Evolutionary conservation across 768 basidiomycete genomes (phyloP).

Genomic region (Xerocomus spinulosus): DNA sequence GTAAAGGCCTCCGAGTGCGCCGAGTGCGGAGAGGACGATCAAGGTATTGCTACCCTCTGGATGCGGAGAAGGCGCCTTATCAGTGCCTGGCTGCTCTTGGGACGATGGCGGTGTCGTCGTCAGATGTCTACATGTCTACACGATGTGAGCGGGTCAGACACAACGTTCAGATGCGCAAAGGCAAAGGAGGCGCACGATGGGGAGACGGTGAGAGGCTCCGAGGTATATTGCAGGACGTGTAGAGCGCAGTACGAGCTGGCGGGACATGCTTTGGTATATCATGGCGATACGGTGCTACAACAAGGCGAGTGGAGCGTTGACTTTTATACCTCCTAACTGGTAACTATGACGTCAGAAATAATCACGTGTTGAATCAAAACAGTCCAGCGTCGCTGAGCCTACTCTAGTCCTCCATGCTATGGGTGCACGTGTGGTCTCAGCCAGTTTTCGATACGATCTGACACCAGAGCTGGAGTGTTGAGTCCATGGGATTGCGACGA

Average conservation of each 20-base stretch:
- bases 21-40: conserved; percentile 30
- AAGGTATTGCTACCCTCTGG: conserved; percentile 23
- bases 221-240: conserved; percentile 13
- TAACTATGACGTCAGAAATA: background rate
- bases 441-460: no score
- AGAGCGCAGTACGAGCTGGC: conserved; percentile 8
- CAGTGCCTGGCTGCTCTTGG: conserved; percentile 3
- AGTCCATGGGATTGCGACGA: no score
- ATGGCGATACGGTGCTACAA: background rate
- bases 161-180: background rate
- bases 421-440: no score
- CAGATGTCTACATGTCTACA: conserved; percentile 11
- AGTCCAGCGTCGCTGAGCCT: no score
- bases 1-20: conserved; percentile 34
- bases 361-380: background rate
- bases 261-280: conserved; percentile 10
- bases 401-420: no score
- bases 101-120: conserved; percentile 11
- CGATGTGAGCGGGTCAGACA: conserved; percentile 1
- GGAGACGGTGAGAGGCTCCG: background rate
- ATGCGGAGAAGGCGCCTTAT: background rate
- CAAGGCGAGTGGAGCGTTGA: background rate
- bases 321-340: background rate
- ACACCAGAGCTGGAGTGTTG: no score
- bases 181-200: conserved; percentile 7